phyloP scores from a whole-genome alignment of 1,139 yeast species.

The Pichia kudriavzevii region DNA sequence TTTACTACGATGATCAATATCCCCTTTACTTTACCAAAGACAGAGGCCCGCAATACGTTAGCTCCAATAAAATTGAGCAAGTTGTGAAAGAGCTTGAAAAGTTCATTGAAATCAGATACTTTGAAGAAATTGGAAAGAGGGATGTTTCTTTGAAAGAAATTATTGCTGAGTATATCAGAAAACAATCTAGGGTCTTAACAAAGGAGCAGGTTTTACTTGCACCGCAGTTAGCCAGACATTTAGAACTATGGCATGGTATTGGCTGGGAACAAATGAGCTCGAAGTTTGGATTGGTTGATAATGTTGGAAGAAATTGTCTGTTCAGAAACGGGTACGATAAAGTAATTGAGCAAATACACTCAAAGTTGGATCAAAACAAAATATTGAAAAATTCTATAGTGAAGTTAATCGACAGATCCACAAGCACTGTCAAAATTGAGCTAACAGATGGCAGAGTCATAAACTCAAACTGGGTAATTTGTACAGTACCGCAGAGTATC shows the following conservation, averaged over 20 bases:
- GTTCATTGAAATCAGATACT: slow-evolving; percentile 49
- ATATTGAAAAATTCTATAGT: slow-evolving; percentile 45
- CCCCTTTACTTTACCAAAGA: slow-evolving; percentile 28
- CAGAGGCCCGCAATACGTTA: slow-evolving; percentile 23
- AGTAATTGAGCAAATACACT: slow-evolving; percentile 39
- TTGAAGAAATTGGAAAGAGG: slow-evolving; percentile 38
- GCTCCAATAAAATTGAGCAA: slow-evolving; percentile 31
- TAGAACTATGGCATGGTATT: slow-evolving; percentile 77
- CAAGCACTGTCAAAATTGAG: slow-evolving; percentile 17
- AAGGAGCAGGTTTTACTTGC: slow-evolving; percentile 44
- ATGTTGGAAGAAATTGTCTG: slow-evolving; percentile 68
- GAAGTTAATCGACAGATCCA: slow-evolving; percentile 29
- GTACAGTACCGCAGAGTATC: slow-evolving; percentile 72
- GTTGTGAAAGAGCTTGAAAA: slow-evolving; percentile 54
- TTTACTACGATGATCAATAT: slow-evolving; percentile 44
- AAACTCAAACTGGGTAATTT: slow-evolving; percentile 47
- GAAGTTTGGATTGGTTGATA: slow-evolving; percentile 56
- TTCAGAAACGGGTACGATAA: slow-evolving; percentile 53
- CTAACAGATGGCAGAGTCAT: slow-evolving; percentile 27
- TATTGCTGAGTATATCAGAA: slow-evolving; percentile 35
- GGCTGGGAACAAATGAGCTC: slow-evolving; percentile 62
- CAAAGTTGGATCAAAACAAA: slow-evolving; percentile 33
- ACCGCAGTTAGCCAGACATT: slow-evolving; percentile 38
- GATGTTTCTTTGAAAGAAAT: slow-evolving; percentile 49
- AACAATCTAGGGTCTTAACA: slow-evolving; percentile 41